Conservation (phyloP, 495 filamentous ascomycete genomes). For the Tuber aestivum region DNA sequence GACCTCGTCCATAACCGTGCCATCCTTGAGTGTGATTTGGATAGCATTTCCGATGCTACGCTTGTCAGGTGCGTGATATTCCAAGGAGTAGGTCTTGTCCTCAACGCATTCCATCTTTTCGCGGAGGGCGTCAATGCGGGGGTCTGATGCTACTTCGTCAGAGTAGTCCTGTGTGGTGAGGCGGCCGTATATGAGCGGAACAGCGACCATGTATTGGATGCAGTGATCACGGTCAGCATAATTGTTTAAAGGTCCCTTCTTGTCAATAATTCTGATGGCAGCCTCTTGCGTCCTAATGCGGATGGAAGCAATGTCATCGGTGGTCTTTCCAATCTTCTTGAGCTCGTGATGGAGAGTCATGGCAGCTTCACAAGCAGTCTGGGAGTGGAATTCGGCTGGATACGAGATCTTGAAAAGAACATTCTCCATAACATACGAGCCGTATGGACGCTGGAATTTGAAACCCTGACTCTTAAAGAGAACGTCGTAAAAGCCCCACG, state of each 20-base stretch:
- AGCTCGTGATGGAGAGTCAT: conserved; percentile 79
- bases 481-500: conserved; percentile 98
- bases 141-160: conserved; percentile 84
- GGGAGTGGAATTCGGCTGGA: conserved; percentile 94
- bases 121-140: conserved; percentile 80
- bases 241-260: conserved; percentile 99
- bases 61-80: conserved; percentile 89
- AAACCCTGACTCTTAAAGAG: conserved; percentile 94
- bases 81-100: conserved; percentile 84
- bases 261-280: conserved; percentile 98
- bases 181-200: conserved; percentile 89
- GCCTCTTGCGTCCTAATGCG: conserved; percentile 96
- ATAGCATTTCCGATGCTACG: conserved; percentile 95
- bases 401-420: conserved; percentile 95
- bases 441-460: conserved; percentile 89
- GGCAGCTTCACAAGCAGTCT: conserved; percentile 93
- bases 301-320: conserved; percentile 86
- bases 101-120: conserved; percentile 91
- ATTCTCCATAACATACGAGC: conserved; percentile 99
- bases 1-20: conserved; percentile 84
- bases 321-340: conserved; percentile 76
- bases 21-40: conserved; percentile 87
- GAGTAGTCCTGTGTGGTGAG: conserved; percentile 87
- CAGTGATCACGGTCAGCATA: conserved; percentile 99
- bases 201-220: conserved; percentile 97